A percentile compares a stretch with the other conserved stretches of the same genome.
These are phyloP conservation scores for Rhodotorula glutinis DNA, from an alignment of 1,284 basidiomycete species.

Conservation along the genomic window DNA sequence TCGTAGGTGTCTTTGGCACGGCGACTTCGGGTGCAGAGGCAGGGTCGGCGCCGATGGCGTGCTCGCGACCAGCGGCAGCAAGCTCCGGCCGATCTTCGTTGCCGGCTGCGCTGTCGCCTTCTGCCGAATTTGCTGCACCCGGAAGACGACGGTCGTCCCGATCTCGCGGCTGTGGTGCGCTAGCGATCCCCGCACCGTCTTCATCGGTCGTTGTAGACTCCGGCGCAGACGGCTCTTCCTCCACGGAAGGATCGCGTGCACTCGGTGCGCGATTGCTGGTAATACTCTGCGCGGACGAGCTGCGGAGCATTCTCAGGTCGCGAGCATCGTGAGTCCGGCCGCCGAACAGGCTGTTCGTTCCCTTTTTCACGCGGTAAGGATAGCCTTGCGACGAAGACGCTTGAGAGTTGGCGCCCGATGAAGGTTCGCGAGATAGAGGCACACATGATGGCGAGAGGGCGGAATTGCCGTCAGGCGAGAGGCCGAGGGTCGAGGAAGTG, in stretches of 20 bases:
- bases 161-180: too few species aligned
- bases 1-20: neutral
- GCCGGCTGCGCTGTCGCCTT: too few species aligned
- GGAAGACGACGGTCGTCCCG: too few species aligned
- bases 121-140: too few species aligned
- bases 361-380: constrained; percentile 7
- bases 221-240: too few species aligned
- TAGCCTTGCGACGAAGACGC: neutral
- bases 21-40: too few species aligned
- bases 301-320: constrained; percentile 14
- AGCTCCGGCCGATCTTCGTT: too few species aligned
- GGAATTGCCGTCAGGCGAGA: neutral
- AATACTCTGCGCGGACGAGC: constrained; percentile 2
- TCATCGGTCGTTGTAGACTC: too few species aligned
- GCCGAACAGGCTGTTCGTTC: constrained; percentile 26
- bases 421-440: neutral
- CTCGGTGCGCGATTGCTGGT: neutral
- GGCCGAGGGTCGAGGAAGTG: neutral
- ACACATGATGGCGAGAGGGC: neutral
- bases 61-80: too few species aligned
- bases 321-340: constrained; percentile 5
- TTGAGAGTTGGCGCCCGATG: neutral
- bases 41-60: too few species aligned
- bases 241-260: too few species aligned
- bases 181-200: too few species aligned